Base-by-base conservation (phyloP, 805 yeast species). In the Saccharomycopsis olivae region DNA sequence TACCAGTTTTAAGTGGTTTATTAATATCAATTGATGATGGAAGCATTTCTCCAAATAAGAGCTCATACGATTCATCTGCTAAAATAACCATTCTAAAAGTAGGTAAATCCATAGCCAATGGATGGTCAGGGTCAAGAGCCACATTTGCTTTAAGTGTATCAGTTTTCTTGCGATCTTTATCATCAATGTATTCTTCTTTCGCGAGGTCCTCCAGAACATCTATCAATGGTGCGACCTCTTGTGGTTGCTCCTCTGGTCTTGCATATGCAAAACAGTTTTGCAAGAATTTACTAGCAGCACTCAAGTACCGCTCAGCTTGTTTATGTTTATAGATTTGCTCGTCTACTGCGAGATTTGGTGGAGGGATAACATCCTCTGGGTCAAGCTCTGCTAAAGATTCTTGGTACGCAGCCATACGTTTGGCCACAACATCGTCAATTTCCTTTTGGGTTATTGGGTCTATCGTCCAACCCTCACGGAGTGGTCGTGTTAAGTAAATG, bases 51-150 rank as follows among this genome's bases (percentile, higher is more conserved):
- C 84, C 68, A 60, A 92, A 92, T 46, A 89, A 75, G 30, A 81
- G 64, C 57, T 92, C 97, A 50, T 86, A 81, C 0, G 96, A 83
- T 53, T 87, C 97, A 56, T 88, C 96, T 0, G 97, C 96, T 4
- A 89, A 64, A 4, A 92, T 63, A 1, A 92, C 94, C 98, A 89
- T 89, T 47, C 97, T 66, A 61, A 89, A 89, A 0, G 95, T 87
- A 0, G 97, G 85, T 14, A 86, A 62, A 39, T 81, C 83, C 38
- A 88, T 68, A 43, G 63, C 74, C 8, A 79, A 75, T 1, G 95
- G 94, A 24, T 78, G 72, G 24, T 71, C 67, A 3, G 95, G 95
- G 53, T 86, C 84, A 29, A 86, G 61, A 0, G 95, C 95, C 3
- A 75, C 84, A 53, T 87, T 86, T 36, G 85, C 86, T 20, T 66